Evolutionary conservation across 139 green algal genomes (phyloP).

Genomic region (Chlorella sp.): DNA sequence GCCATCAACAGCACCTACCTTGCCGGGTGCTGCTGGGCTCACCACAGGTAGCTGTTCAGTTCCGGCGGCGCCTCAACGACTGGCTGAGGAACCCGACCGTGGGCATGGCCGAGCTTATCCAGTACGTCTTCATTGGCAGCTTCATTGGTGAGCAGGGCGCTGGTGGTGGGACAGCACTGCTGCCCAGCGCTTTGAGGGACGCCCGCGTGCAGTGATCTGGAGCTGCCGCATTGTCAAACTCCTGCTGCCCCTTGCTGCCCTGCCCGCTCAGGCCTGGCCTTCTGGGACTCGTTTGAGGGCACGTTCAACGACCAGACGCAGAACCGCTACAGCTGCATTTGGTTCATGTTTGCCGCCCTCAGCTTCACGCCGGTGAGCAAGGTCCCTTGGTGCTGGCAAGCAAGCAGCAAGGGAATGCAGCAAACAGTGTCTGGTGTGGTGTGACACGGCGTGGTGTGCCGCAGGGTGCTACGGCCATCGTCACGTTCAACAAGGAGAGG

Average conservation of each 20-base stretch:
- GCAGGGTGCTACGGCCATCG: too few species aligned
- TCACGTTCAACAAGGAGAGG: slow-evolving; percentile 9
- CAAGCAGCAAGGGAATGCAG: neutral
- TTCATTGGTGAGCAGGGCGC: slow-evolving; percentile 26
- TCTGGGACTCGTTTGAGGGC: slow-evolving; percentile 2
- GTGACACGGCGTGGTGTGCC: too few species aligned
- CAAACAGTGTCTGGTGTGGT: too few species aligned
- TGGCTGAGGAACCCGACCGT: slow-evolving; percentile 29
- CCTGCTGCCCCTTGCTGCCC: too few species aligned
- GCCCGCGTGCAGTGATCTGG: too few species aligned
- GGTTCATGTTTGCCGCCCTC: slow-evolving; percentile 29
- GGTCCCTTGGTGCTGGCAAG: neutral
- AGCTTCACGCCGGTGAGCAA: slow-evolving; percentile 22
- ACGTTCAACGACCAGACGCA: slow-evolving; percentile 6
- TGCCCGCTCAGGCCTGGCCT: slow-evolving; percentile 20
- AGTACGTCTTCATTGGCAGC: slow-evolving; percentile 22
- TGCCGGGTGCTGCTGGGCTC: too few species aligned
- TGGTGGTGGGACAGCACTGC: too few species aligned
- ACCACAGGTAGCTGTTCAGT: slow-evolving; percentile 12
- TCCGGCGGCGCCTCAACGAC: slow-evolving; percentile 6
- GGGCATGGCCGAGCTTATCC: slow-evolving; percentile 21
- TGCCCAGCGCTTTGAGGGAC: too few species aligned
- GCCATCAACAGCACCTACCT: too few species aligned
- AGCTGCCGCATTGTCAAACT: too few species aligned
- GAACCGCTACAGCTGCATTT: slow-evolving; percentile 22